Evolutionary conservation across 2,329 filamentous ascomycete species (phyloP), one percentile per base, ranked within the genome.

Genomic region (Colletotrichum sp.): DNA sequence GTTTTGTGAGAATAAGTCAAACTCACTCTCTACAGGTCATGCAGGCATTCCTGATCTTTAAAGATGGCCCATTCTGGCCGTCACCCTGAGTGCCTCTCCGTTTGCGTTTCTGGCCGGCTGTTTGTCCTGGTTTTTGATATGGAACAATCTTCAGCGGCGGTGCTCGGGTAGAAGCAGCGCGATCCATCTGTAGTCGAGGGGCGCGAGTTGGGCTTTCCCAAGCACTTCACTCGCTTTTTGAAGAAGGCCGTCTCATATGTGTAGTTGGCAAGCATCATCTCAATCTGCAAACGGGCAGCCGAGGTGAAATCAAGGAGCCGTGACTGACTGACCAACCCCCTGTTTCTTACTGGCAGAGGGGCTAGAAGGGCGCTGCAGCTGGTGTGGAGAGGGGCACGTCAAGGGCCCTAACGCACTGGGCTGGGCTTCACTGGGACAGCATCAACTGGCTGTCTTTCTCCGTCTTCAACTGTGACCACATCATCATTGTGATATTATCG

Each of bases 41-140:
- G 25, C 60, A 64, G 7, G 60, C 60, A 28, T 64, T 64, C 13
- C 32, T 36, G 3, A 64, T 64, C 13, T 64, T 64, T 11, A 64
- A 39, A 36, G 60, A 64, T 8, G 32, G 32, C 12, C 60, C n/a
- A 19, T 64, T 64, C n/a, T 64, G 60, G 32, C 32, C 5, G 12
- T 64, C 60, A 39, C 0, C 60, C 1, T 16, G 32, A 36, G 60
- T 39, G 30, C 32, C 22, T 39, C 60, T 36, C 25, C 60, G 60
- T 64, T 64, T 64, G 60, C 60, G 60, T 28, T 44, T 64, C 60
- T 64, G 30, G 60, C 60, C 60, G 16, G 60, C n/a, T 16, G 60
- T 27, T 8, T 25, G 60, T 39, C 60, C 60, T 27, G 60, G 60
- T 13, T 32, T 64, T 22, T 64, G 60, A 4, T 64, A 64, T 7